These are phyloP conservation scores for Diplosphaera chodatii DNA, from an alignment of 139 green algal genomes.

Conservation along the genomic window DNA sequence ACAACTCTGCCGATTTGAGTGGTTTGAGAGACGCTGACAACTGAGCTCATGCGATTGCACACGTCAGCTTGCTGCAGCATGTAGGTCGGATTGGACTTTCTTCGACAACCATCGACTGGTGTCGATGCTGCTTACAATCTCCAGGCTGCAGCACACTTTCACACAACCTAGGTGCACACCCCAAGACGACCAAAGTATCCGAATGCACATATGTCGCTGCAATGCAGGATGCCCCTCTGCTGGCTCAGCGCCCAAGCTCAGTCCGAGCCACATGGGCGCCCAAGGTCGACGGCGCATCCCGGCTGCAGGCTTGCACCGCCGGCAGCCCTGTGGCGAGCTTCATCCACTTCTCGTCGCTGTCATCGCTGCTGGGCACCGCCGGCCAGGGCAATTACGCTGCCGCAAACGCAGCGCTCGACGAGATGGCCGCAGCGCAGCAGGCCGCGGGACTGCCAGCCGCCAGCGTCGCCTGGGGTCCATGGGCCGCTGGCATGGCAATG, in stretches of 20 bases:
- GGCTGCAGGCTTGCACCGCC: neutral
- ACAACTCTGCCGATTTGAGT: no score
- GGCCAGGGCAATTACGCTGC: conserved; percentile 63
- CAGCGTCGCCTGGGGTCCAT: conserved; percentile 12
- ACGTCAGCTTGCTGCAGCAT: no score
- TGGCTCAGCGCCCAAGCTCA: conserved; percentile 23
- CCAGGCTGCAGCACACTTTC: no score
- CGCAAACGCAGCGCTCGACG: conserved; percentile 68
- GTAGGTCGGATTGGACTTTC: no score
- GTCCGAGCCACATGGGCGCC: conserved; percentile 20
- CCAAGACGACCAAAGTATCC: no score
- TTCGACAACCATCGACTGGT: no score
- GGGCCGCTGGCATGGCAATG: conserved; percentile 20
- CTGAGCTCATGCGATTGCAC: no score
- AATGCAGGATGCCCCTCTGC: conserved; percentile 49
- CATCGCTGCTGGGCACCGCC: conserved; percentile 33
- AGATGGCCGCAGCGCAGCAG: neutral
- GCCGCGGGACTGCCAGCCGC: neutral
- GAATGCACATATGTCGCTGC: neutral
- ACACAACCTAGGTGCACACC: no score
- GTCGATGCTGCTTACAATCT: no score
- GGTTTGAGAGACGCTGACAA: no score
- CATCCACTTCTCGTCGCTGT: conserved; percentile 43
- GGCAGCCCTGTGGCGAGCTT: conserved; percentile 1
- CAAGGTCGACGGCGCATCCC: conserved; percentile 14